Evolutionary conservation across 1,284 basidiomycete species (phyloP).

Genomic region (Apiotrichum akiyoshidainum): DNA sequence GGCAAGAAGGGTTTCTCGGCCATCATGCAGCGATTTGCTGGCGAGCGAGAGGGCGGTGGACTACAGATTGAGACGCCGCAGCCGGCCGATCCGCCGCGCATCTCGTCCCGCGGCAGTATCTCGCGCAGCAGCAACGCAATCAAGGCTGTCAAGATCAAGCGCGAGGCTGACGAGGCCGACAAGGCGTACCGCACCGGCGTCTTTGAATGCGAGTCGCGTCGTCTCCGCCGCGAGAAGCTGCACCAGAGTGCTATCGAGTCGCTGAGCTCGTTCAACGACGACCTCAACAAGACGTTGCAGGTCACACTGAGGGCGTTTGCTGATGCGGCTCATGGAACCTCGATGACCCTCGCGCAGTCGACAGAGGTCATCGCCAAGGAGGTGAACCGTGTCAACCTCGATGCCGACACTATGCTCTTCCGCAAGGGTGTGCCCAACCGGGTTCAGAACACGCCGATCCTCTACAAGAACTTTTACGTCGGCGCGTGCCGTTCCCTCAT

Average conservation of each 20-base stretch:
- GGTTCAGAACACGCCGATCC: conserved; percentile 23
- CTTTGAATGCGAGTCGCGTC: conserved; percentile 88
- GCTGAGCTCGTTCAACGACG: conserved; percentile 72
- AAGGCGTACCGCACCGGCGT: conserved; percentile 88
- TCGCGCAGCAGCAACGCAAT: conserved; percentile 53
- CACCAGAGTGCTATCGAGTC: conserved; percentile 80
- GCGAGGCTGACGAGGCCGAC: conserved; percentile 93
- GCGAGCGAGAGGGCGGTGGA: conserved; percentile 32
- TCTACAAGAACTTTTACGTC: conserved; percentile 54
- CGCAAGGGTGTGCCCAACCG: conserved; percentile 10
- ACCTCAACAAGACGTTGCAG: conserved; percentile 66
- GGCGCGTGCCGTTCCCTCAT: conserved; percentile 77
- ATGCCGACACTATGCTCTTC: conserved; percentile 57
- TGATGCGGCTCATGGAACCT: conserved; percentile 61
- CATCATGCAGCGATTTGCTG: conserved; percentile 46
- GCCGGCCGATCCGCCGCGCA: background rate
- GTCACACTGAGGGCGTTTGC: conserved; percentile 66
- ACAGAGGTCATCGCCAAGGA: conserved; percentile 51
- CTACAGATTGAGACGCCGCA: too few relatives aligned
- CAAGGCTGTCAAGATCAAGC: conserved; percentile 71
- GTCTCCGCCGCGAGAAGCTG: conserved; percentile 75
- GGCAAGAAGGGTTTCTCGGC: conserved; percentile 49
- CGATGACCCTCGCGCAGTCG: conserved; percentile 57
- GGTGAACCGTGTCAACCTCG: conserved; percentile 65
- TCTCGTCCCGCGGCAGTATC: background rate